Evolutionary conservation across 1,284 basidiomycete genomes (phyloP).

Genomic region (Ceraceosorus guamensis): DNA sequence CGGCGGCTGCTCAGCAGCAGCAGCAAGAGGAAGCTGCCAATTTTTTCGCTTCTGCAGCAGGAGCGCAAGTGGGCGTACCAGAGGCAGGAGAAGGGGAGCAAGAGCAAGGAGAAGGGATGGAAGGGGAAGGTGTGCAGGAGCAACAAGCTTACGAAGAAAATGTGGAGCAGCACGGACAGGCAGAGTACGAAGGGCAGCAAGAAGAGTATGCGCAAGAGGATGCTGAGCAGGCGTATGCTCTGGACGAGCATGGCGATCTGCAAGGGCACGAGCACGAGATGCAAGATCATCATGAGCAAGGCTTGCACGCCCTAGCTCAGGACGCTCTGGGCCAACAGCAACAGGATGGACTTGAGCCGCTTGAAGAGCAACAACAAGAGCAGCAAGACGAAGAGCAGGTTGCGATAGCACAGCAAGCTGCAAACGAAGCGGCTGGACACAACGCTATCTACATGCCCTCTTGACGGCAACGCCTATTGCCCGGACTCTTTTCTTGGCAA

Average conservation of each 20-base stretch:
- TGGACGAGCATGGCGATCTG: conserved; percentile 10
- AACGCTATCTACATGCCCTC: too few relatives aligned
- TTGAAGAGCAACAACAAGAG: conserved; percentile 14
- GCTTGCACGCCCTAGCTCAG: conserved; percentile 11
- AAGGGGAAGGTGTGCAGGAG: not conserved
- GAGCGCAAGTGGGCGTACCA: too few relatives aligned
- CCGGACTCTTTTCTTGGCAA: too few relatives aligned
- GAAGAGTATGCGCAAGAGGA: conserved; percentile 16
- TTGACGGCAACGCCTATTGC: too few relatives aligned
- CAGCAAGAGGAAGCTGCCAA: too few relatives aligned
- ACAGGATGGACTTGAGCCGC: conserved; percentile 9
- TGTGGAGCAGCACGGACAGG: not conserved
- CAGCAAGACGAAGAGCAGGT: conserved; percentile 10
- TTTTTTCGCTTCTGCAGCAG: too few relatives aligned
- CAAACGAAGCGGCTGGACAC: too few relatives aligned
- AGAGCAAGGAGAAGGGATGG: not conserved
- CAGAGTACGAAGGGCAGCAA: not conserved
- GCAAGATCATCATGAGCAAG: conserved; percentile 6
- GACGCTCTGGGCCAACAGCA: conserved; percentile 15
- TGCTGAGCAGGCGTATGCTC: conserved; percentile 15
- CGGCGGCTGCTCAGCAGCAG: too few relatives aligned
- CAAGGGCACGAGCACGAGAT: conserved; percentile 10
- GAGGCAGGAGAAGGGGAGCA: not conserved
- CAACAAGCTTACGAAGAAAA: not conserved
- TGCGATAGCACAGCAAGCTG: too few relatives aligned